Evolutionary conservation across 2,329 filamentous ascomycete genomes (phyloP).

Genomic region (Verticillium tricorpus): DNA sequence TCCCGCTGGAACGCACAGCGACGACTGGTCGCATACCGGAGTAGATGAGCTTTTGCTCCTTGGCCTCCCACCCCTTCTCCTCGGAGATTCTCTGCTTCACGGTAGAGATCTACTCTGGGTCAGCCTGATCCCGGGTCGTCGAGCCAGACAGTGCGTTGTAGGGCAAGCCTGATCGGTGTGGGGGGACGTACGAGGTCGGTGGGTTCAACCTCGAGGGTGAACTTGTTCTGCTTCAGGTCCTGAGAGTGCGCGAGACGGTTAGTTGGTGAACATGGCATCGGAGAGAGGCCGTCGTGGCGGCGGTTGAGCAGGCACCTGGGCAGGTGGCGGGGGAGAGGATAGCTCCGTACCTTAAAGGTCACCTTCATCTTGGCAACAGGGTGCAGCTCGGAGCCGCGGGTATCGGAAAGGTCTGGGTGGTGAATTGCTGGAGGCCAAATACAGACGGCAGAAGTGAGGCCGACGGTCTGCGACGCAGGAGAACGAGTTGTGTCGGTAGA

Average conservation of each 20-base stretch:
- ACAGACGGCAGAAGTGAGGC: neutral
- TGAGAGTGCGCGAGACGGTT: slow-evolving; percentile 29
- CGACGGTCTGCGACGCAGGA: neutral
- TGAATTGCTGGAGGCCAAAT: slow-evolving; percentile 5
- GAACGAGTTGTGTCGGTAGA: neutral
- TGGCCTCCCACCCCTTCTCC: slow-evolving; percentile 92
- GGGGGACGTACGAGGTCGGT: slow-evolving; percentile 73
- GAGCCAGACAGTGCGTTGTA: slow-evolving; percentile 14
- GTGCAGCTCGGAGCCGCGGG: slow-evolving; percentile 23
- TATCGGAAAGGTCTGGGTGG: neutral
- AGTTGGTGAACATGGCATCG: neutral
- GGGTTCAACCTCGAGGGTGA: slow-evolving; percentile 90
- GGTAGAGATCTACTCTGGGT: slow-evolving; percentile 63
- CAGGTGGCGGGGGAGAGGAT: neutral
- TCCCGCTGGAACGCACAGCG: slow-evolving; percentile 16
- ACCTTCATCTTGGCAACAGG: slow-evolving; percentile 58
- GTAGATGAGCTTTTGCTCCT: slow-evolving; percentile 94
- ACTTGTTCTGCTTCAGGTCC: slow-evolving; percentile 99
- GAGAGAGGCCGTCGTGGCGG: neutral
- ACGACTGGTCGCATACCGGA: slow-evolving; percentile 60
- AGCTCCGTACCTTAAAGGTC: slow-evolving; percentile 55
- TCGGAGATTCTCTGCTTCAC: slow-evolving; percentile 89
- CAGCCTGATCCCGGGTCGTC: slow-evolving; percentile 2
- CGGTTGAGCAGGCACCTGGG: slow-evolving; percentile 3
- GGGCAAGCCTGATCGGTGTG: slow-evolving; percentile 7